Conservation (phyloP, 768 basidiomycete species). For the Postia placenta region DNA sequence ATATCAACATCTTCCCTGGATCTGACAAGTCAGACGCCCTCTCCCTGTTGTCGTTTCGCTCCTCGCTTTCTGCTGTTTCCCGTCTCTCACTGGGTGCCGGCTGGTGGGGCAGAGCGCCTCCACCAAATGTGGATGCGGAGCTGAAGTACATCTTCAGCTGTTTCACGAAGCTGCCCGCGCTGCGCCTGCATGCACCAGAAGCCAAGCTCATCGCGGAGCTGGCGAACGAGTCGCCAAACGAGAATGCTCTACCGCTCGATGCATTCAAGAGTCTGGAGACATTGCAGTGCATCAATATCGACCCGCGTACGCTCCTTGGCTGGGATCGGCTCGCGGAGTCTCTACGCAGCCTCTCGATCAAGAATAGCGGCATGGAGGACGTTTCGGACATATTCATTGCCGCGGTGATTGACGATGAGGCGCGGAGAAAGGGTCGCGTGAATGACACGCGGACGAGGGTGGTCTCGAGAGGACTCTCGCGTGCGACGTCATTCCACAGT, state of each 20-base stretch:
- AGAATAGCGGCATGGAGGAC: constrained; percentile 77
- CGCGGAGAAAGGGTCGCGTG: constrained; percentile 50
- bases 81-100: constrained; percentile 63
- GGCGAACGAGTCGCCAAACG: constrained; percentile 57
- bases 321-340: constrained; percentile 76
- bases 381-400: constrained; percentile 70
- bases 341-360: constrained; percentile 68
- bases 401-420: constrained; percentile 71
- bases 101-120: constrained; percentile 66
- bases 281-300: constrained; percentile 72
- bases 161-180: constrained; percentile 85
- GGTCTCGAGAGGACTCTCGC: constrained; percentile 22
- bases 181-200: constrained; percentile 60
- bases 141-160: constrained; percentile 85
- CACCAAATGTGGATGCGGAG: constrained; percentile 58
- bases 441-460: constrained; percentile 41
- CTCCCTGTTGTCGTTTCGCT: constrained; percentile 69
- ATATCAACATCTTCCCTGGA: constrained; percentile 50
- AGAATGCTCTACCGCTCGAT: constrained; percentile 75
- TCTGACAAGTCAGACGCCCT: constrained; percentile 66
- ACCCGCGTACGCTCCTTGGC: constrained; percentile 75
- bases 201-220: constrained; percentile 65
- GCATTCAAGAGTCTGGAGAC: constrained; percentile 80
- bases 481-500: constrained; percentile 41
- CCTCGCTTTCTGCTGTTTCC: constrained; percentile 73